Percentiles rank a stretch among this genome's conserved stretches.
Evolutionary conservation across 768 basidiomycete genomes (phyloP).

Genomic region (Hericium alpestre): DNA sequence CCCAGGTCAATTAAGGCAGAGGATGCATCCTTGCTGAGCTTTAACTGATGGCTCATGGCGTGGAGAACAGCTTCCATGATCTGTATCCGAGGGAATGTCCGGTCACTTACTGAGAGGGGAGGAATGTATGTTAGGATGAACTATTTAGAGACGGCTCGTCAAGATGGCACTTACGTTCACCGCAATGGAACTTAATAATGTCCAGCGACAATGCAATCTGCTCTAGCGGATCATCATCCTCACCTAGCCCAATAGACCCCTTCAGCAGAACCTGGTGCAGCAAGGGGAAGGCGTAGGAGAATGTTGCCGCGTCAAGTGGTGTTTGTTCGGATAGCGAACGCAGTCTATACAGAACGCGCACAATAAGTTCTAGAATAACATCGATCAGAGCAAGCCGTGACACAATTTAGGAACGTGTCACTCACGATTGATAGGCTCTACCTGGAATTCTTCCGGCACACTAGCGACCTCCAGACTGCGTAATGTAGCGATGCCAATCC

Average conservation of each 20-base stretch:
- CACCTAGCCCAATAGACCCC: constrained; percentile 56
- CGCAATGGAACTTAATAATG: constrained; percentile 59
- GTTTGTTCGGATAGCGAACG: constrained; percentile 71
- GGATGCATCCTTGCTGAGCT: constrained; percentile 73
- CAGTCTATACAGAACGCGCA: constrained; percentile 79
- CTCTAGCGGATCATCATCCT: constrained; percentile 68
- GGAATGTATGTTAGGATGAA: not conserved
- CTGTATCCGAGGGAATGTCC: constrained; percentile 62
- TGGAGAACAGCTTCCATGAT: constrained; percentile 62
- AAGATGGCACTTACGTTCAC: constrained; percentile 47
- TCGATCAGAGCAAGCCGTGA: not conserved
- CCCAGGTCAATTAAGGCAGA: constrained; percentile 73
- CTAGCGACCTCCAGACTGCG: constrained; percentile 55
- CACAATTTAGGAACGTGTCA: not conserved
- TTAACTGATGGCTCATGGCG: constrained; percentile 67
- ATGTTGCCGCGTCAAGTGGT: constrained; percentile 79
- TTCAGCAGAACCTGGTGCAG: constrained; percentile 53
- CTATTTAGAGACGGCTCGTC: not conserved
- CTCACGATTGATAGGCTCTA: constrained; percentile 58
- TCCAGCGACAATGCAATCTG: constrained; percentile 70
- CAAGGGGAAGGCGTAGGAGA: constrained; percentile 71
- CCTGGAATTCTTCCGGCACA: constrained; percentile 62
- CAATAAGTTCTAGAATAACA: constrained; percentile 48
- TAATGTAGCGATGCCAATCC: constrained; percentile 78
- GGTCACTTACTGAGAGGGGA: constrained; percentile 44